Evolutionary conservation across 306 rosid genomes (phyloP).

Genomic region (peach (Prunus persica)): DNA sequence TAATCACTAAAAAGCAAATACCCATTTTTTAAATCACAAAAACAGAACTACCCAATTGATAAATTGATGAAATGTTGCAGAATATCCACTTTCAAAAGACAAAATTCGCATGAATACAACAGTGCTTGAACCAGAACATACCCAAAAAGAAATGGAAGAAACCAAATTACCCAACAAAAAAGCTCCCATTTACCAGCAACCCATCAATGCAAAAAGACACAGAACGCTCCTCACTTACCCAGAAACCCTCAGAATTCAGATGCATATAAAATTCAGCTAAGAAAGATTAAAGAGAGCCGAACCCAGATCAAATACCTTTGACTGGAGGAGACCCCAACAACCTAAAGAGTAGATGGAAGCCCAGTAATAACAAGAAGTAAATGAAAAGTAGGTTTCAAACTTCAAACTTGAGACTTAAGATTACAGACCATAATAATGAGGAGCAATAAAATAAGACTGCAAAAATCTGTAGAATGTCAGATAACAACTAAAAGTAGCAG

Average conservation of each 20-base stretch:
- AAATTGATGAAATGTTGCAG: conserved; percentile 8
- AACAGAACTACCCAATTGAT: conserved; percentile 15
- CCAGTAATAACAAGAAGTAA: conserved; percentile 19
- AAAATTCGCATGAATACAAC: conserved; percentile 42
- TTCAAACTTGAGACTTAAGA: conserved; percentile 34
- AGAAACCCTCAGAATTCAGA: not conserved
- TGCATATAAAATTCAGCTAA: not conserved
- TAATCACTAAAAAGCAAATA: not conserved
- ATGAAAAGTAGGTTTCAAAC: conserved; percentile 24
- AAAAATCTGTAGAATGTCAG: conserved; percentile 45
- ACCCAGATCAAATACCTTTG: conserved; percentile 54
- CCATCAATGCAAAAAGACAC: conserved; percentile 29
- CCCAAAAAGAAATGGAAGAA: conserved; percentile 8
- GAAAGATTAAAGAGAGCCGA: conserved; percentile 7
- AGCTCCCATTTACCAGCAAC: conserved; percentile 25
- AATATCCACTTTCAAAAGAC: not conserved
- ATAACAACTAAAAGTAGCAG: conserved; percentile 24
- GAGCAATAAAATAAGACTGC: conserved; percentile 26
- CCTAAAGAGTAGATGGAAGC: conserved; percentile 24
- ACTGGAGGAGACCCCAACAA: conserved; percentile 38
- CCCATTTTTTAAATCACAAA: conserved; percentile 23
- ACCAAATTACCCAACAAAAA: conserved; percentile 22
- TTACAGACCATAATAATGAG: conserved; percentile 17
- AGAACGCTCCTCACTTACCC: conserved; percentile 20
- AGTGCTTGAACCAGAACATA: conserved; percentile 20